Evolutionary conservation across 176 grass and related monocot species (phyloP), one percentile per base, ranked within the genome.

Genomic region (Saccharum spontaneum): DNA sequence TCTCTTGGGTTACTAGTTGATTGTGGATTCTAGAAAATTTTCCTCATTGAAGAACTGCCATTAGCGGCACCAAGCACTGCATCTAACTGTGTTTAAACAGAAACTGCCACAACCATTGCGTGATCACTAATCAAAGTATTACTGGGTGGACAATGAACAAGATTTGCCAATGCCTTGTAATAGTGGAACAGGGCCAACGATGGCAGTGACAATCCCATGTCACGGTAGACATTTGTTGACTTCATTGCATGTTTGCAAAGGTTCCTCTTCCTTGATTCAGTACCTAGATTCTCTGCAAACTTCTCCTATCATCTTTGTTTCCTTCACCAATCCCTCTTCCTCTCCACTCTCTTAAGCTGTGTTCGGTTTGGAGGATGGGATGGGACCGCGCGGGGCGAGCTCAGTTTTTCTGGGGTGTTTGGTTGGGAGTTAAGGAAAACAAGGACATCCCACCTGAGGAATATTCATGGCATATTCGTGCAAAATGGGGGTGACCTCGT

Each of bases 171-270:
- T 73, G 50, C 91, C 86, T 88, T 84, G 59, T 90, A 88, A 80
- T 92, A 98, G 54, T 82, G 64, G 63, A 86, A 78, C 48, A 94
- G 40, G 54, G 93, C 89, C 75, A 94, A 83, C 1, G 91, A 92
- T 82, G 87, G 80, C 14, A 72, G 87, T 31, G 68, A 74, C 75
- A 95, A 86, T 80, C 91, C 93, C 81, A 50, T 92, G 77, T 91
- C 81, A 10, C 86, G 87, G 86, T 38, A 92, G 30, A 94, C 48
- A 70, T 92, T 96, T 79, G 86, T 89, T 1, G 82, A 89, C 43
- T 95, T 92, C 60, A 91, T 83, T 45, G 72, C 79, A 87, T 98
- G 93, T 75, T 96, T 93, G 83, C 97, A n/a, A 87, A 98, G 79
- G 69, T 98, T 94, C 65, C 97, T 93, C 86, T 85, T 83, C 81